phyloP scores from a whole-genome alignment of 2,329 filamentous ascomycete genomes.

The Ophiocordyceps sinensis region DNA sequence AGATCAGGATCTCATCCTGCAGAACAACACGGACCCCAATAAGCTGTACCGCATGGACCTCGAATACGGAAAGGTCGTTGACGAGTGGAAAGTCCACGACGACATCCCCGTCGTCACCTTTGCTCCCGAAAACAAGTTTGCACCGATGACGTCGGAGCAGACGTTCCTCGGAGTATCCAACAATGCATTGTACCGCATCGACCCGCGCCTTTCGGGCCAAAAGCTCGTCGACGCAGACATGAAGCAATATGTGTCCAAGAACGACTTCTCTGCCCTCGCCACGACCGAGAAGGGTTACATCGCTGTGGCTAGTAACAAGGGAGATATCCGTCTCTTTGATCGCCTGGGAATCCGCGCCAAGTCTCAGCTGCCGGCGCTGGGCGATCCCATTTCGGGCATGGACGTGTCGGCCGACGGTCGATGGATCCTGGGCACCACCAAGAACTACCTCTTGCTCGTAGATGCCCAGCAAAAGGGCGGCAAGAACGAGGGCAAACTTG shows the following conservation, averaged over 20 bases:
- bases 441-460: slow-evolving; percentile 87
- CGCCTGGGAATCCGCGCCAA: slow-evolving; percentile 94
- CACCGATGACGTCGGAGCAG: slow-evolving; percentile 90
- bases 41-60: slow-evolving; percentile 95
- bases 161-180: slow-evolving; percentile 87
- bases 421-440: slow-evolving; percentile 88
- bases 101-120: slow-evolving; percentile 88
- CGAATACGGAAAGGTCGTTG: slow-evolving; percentile 93
- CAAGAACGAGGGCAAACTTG: slow-evolving; percentile 96
- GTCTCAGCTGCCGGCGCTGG: slow-evolving; percentile 88
- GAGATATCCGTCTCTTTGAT: slow-evolving; percentile 92
- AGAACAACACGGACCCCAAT: slow-evolving; percentile 72
- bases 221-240: slow-evolving; percentile 88
- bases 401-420: slow-evolving; percentile 92
- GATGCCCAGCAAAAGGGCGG: slow-evolving; percentile 82
- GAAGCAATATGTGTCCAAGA: slow-evolving; percentile 95
- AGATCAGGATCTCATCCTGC: slow-evolving; percentile 78
- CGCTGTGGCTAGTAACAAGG: slow-evolving; percentile 93
- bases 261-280: slow-evolving; percentile 86
- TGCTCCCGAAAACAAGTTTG: slow-evolving; percentile 92
- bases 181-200: slow-evolving; percentile 86
- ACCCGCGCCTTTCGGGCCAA: slow-evolving; percentile 76
- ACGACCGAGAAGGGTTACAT: slow-evolving; percentile 96
- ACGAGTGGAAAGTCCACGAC: slow-evolving; percentile 97
- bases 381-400: slow-evolving; percentile 86